phyloP scores from a whole-genome alignment of 2,329 filamentous ascomycete genomes.

The Dactylonectria macrodidyma region DNA sequence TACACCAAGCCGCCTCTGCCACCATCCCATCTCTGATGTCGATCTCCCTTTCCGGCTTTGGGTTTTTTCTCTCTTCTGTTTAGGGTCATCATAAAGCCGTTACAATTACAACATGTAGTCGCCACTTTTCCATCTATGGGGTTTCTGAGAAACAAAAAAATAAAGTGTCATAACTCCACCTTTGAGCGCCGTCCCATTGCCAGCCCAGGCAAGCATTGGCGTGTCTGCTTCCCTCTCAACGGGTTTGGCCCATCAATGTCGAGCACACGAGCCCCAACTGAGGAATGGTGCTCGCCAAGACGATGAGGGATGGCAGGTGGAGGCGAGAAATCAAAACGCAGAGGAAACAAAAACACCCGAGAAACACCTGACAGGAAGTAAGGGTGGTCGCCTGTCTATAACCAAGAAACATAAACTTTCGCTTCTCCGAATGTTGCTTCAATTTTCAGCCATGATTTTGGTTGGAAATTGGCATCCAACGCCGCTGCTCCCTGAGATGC shows the following conservation, averaged over 20 bases:
- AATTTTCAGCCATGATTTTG: constrained; percentile 50
- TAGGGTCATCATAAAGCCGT: constrained; percentile 51
- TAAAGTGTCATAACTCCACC: constrained; percentile 25
- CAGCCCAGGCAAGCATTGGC: constrained; percentile 28
- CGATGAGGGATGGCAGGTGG: constrained; percentile 18
- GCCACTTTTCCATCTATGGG: constrained; percentile 51
- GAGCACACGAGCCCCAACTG: background rate
- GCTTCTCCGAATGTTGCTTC: constrained; percentile 43
- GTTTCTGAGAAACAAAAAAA: constrained; percentile 47
- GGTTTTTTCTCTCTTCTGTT: constrained; percentile 20
- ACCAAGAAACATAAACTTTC: constrained; percentile 45
- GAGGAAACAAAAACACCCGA: constrained; percentile 42
- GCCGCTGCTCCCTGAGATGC: constrained; percentile 53
- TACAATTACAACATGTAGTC: constrained; percentile 52
- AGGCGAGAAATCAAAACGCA: constrained; percentile 25
- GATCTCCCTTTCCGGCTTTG: constrained; percentile 31
- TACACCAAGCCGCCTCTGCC: constrained; percentile 41
- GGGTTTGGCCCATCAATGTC: constrained; percentile 10
- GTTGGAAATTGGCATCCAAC: constrained; percentile 53
- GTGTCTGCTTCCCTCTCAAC: constrained; percentile 14
- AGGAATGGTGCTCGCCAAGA: background rate
- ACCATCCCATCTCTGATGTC: constrained; percentile 20
- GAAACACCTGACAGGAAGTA: constrained; percentile 48
- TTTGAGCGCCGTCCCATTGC: constrained; percentile 26
- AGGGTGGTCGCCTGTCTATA: constrained; percentile 45